Evolutionary conservation across 2,329 filamentous ascomycete species (phyloP).

Genomic region (Pestalotiopsis sp.): DNA sequence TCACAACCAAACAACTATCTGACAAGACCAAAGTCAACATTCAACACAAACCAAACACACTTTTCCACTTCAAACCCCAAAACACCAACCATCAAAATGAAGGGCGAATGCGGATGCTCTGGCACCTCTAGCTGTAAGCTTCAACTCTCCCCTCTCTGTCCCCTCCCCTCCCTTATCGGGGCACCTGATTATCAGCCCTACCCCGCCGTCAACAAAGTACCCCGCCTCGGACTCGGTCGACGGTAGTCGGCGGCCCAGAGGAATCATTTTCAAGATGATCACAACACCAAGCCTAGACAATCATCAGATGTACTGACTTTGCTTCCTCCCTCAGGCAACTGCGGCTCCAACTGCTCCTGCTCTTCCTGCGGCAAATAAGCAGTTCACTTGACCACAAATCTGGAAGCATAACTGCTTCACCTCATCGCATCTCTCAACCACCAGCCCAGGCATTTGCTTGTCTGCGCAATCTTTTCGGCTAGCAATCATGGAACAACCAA

Average conservation of each 20-base stretch:
- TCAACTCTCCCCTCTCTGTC: constrained; percentile 10
- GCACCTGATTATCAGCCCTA: constrained; percentile 13
- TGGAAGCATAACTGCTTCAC: constrained; percentile 1
- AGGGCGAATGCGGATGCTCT: constrained; percentile 39
- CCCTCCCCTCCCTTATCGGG: not conserved
- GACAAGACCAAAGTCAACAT: not conserved
- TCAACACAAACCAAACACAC: not conserved
- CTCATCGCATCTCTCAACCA: not conserved
- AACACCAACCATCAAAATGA: constrained; percentile 27
- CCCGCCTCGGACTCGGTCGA: not conserved
- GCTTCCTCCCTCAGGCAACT: constrained; percentile 22
- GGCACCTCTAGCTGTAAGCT: constrained; percentile 33
- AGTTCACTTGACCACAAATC: not conserved
- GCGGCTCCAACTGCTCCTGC: constrained; percentile 31
- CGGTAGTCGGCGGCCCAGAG: not conserved
- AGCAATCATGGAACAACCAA: not conserved
- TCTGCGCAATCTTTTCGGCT: not conserved
- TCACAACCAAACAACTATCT: not conserved
- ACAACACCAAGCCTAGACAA: not conserved
- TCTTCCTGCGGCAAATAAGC: constrained; percentile 36
- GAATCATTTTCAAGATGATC: no score
- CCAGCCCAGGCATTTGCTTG: not conserved
- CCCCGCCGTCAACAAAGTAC: not conserved
- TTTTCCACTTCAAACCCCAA: not conserved
- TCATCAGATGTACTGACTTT: not conserved